Conservation (phyloP, 495 filamentous ascomycete species). For the Daldinia vernicosa region DNA sequence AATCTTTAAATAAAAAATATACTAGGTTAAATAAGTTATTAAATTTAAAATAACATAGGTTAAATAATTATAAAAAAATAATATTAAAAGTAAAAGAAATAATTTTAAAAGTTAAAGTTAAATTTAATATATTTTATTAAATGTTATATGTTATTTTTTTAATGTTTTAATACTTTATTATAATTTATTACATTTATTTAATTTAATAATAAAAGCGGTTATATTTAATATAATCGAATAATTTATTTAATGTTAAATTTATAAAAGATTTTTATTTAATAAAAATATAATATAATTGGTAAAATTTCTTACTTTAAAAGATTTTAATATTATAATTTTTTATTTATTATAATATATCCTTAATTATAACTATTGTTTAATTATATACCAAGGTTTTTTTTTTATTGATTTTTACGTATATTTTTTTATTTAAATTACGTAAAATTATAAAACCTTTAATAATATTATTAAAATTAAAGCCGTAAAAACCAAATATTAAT, state of each 20-base stretch:
- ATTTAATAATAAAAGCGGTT: background rate
- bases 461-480: too few relatives aligned
- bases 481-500: too few relatives aligned
- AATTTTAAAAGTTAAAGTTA: background rate
- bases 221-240: background rate
- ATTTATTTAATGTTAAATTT: background rate
- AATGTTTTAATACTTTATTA: background rate
- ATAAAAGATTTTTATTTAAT: background rate
- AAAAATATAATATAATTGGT: background rate
- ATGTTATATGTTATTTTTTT: background rate
- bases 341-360: background rate
- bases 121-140: background rate
- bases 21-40: background rate
- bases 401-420: background rate
- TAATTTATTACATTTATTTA: conserved; percentile 1
- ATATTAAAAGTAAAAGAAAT: background rate
- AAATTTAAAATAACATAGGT: background rate
- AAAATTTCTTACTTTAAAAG: background rate
- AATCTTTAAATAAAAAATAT: background rate
- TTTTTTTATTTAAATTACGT: background rate
- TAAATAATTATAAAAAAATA: background rate
- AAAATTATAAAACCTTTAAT: background rate
- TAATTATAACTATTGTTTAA: background rate
- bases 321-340: background rate
- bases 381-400: background rate